Evolutionary conservation across 2,329 filamentous ascomycete genomes (phyloP).

Genomic region (Colletotrichum tabaci): DNA sequence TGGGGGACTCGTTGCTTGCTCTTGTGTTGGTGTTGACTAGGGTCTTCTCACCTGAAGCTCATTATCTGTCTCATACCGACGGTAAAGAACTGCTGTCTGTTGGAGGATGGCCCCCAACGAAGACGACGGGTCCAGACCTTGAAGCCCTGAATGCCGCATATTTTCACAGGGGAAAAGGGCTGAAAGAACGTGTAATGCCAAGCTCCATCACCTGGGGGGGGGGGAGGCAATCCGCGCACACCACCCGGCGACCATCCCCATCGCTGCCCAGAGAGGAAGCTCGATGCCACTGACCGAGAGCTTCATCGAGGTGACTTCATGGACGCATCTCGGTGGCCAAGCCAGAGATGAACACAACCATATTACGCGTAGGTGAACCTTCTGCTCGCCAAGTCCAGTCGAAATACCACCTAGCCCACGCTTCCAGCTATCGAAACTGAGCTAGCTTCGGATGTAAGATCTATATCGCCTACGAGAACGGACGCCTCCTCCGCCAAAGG

Average conservation of each 20-base stretch:
- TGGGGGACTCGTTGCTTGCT: neutral
- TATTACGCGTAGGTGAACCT: neutral
- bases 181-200: slow-evolving; percentile 7
- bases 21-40: neutral
- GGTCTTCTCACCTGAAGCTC: neutral
- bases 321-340: neutral
- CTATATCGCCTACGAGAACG: slow-evolving; percentile 14
- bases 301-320: slow-evolving; percentile 1
- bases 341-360: neutral
- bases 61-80: neutral
- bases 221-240: neutral
- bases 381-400: slow-evolving; percentile 3
- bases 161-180: neutral
- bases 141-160: neutral
- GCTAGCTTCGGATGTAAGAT: slow-evolving; percentile 13
- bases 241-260: neutral
- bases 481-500: slow-evolving; percentile 9
- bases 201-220: neutral
- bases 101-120: neutral
- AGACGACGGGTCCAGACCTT: slow-evolving; percentile 5
- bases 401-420: neutral
- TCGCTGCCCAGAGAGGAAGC: slow-evolving; percentile 9
- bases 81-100: neutral
- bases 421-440: neutral
- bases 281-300: slow-evolving; percentile 3